A percentile compares a stretch with the other conserved stretches of the same genome.
These are phyloP conservation scores for Chaetothyriales sp. DNA, from an alignment of 2,329 filamentous ascomycete genomes.

Conservation along the genomic window DNA sequence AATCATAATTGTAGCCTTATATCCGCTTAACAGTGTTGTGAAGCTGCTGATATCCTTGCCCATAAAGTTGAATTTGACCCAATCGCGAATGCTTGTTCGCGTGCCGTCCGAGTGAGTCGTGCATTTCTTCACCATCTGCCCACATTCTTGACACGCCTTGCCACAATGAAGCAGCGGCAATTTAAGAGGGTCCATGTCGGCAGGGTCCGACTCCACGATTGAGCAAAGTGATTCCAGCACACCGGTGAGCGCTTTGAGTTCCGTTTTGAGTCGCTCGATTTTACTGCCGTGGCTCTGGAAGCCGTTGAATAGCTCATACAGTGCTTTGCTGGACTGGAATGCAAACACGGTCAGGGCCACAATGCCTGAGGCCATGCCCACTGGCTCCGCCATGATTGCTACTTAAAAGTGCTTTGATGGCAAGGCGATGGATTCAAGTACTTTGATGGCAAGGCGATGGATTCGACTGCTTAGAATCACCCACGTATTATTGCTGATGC, in stretches of 20 bases:
- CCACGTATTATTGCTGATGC: background rate
- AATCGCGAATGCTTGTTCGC: constrained; percentile 14
- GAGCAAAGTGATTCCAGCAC: constrained; percentile 11
- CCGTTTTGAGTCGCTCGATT: constrained; percentile 14
- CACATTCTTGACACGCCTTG: constrained; percentile 15
- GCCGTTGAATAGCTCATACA: constrained; percentile 14
- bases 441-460: constrained; percentile 7
- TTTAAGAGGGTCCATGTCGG: constrained; percentile 14
- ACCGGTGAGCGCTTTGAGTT: constrained; percentile 12
- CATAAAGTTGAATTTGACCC: constrained; percentile 8
- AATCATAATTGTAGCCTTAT: constrained; percentile 21
- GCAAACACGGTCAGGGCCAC: constrained; percentile 17
- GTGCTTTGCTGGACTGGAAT: constrained; percentile 16
- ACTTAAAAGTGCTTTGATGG: background rate
- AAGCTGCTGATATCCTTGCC: constrained; percentile 16
- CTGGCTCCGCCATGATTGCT: constrained; percentile 14
- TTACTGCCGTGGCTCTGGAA: constrained; percentile 14
- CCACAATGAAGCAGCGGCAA: constrained; percentile 17
- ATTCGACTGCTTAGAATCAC: background rate
- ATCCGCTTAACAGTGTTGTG: constrained; percentile 14
- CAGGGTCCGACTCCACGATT: constrained; percentile 8
- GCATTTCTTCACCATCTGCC: constrained; percentile 12
- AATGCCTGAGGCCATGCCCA: constrained; percentile 14
- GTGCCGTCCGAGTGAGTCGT: constrained; percentile 5
- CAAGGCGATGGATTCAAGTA: constrained; percentile 9